Conservation (phyloP, 495 filamentous ascomycete genomes). For the Sordaria brevicollis region DNA sequence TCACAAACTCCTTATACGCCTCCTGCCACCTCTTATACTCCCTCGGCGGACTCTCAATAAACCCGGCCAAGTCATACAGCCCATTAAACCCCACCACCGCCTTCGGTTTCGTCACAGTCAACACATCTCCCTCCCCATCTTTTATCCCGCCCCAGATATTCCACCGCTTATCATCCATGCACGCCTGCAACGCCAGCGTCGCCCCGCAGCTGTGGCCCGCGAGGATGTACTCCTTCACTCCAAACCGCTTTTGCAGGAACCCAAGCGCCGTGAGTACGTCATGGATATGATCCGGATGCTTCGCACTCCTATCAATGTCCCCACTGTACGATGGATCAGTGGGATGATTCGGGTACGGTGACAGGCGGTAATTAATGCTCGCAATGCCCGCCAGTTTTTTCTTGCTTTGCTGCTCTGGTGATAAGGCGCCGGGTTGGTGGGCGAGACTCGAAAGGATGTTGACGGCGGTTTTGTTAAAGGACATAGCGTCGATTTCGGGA, state of each 20-base stretch:
- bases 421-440: background rate
- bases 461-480: slow-evolving; percentile 19
- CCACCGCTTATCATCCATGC: slow-evolving; percentile 35
- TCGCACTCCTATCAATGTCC: slow-evolving; percentile 27
- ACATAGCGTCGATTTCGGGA: slow-evolving; percentile 45
- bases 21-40: slow-evolving; percentile 33
- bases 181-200: slow-evolving; percentile 59
- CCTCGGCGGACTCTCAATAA: slow-evolving; percentile 19
- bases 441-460: slow-evolving; percentile 2
- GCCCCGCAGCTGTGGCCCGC: slow-evolving; percentile 71
- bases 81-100: slow-evolving; percentile 43
- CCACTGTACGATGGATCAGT: slow-evolving; percentile 28
- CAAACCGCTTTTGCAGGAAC: slow-evolving; percentile 43
- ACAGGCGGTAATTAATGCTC: slow-evolving; percentile 73
- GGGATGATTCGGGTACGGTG: slow-evolving; percentile 54
- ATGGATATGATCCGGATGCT: slow-evolving; percentile 63
- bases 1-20: slow-evolving; percentile 50
- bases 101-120: slow-evolving; percentile 5
- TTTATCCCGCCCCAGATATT: background rate
- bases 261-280: slow-evolving; percentile 56
- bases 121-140: background rate
- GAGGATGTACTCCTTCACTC: slow-evolving; percentile 45
- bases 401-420: slow-evolving; percentile 5
- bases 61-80: slow-evolving; percentile 51
- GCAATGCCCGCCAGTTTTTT: slow-evolving; percentile 50